Evolutionary conservation across 2,329 filamentous ascomycete species (phyloP).

Genomic region (Alternaria burnsii): DNA sequence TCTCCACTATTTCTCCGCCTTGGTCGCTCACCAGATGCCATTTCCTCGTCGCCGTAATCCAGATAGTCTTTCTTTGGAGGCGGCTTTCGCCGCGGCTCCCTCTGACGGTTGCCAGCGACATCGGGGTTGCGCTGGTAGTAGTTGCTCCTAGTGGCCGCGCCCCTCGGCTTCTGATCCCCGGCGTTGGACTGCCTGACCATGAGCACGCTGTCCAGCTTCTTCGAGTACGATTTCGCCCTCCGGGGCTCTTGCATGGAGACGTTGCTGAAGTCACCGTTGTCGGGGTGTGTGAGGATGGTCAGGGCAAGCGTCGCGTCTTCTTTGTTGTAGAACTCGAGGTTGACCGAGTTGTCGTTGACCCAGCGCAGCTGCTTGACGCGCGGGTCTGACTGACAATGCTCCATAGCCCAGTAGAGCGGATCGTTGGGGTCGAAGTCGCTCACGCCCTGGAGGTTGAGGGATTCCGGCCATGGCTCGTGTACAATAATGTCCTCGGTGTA

Average conservation of each 20-base stretch:
- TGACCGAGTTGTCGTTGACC: slow-evolving; percentile 93
- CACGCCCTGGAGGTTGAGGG: slow-evolving; percentile 85
- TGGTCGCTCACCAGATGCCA: slow-evolving; percentile 25
- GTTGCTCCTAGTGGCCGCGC: slow-evolving; percentile 81
- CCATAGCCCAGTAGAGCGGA: slow-evolving; percentile 76
- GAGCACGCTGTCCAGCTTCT: slow-evolving; percentile 73
- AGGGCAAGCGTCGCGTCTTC: slow-evolving; percentile 65
- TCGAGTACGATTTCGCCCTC: slow-evolving; percentile 71
- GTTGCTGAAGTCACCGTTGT: slow-evolving; percentile 54
- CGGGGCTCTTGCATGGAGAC: slow-evolving; percentile 67
- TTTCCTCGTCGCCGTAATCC: slow-evolving; percentile 43
- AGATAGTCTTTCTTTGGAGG: slow-evolving; percentile 36
- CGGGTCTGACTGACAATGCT: slow-evolving; percentile 69
- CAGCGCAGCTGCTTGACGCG: slow-evolving; percentile 75
- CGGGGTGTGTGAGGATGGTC: slow-evolving; percentile 60
- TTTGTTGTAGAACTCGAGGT: slow-evolving; percentile 75
- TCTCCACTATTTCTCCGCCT: slow-evolving; percentile 63
- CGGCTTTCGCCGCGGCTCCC: slow-evolving; percentile 62
- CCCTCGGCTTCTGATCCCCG: slow-evolving; percentile 79
- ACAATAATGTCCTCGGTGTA: slow-evolving; percentile 45
- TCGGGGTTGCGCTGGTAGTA: slow-evolving; percentile 95
- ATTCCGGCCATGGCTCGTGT: slow-evolving; percentile 59
- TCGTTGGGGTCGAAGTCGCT: slow-evolving; percentile 82
- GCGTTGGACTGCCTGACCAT: slow-evolving; percentile 77
- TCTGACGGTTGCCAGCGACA: slow-evolving; percentile 71